Evolutionary conservation across 78 protist species (phyloP).

Genomic region (Guillardia theta): DNA sequence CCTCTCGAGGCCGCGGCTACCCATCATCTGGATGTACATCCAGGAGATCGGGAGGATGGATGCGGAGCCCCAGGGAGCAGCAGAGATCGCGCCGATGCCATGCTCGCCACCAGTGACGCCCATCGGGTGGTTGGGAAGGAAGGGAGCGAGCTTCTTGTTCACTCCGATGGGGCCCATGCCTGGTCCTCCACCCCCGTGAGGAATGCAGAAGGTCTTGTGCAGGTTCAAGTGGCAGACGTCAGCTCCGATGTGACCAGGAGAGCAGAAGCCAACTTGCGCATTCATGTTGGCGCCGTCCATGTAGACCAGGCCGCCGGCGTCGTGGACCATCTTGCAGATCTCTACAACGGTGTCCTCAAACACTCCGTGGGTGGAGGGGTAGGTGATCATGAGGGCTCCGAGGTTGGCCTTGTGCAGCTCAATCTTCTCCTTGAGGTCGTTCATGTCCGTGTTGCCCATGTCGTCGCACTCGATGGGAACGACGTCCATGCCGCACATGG

Average conservation of each 20-base stretch:
- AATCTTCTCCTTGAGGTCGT: constrained; percentile 59
- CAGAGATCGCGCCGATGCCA: constrained; percentile 81
- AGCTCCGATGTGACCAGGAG: constrained; percentile 95
- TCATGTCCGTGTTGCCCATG: constrained; percentile 85
- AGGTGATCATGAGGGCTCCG: constrained; percentile 72
- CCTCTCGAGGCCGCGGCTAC: constrained; percentile 70
- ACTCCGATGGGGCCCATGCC: constrained; percentile 98
- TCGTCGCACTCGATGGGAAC: constrained; percentile 73
- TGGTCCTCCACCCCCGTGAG: constrained; percentile 99
- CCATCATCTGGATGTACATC: constrained; percentile 89
- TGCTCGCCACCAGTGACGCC: constrained; percentile 60
- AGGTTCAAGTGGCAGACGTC: constrained; percentile 97
- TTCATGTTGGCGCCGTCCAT: constrained; percentile 99
- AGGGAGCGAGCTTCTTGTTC: constrained; percentile 73
- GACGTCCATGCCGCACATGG: constrained; percentile 68
- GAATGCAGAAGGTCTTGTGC: constrained; percentile 98
- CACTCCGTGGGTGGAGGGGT: constrained; percentile 98
- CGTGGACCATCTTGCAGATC: constrained; percentile 77
- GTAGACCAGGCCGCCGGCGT: constrained; percentile 85
- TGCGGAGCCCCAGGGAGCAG: constrained; percentile 88
- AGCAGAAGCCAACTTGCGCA: constrained; percentile 90
- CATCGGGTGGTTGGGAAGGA: constrained; percentile 56
- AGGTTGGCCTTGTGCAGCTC: constrained; percentile 79
- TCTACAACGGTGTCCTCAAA: constrained; percentile 87
- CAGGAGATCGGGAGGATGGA: constrained; percentile 91